phyloP scores from a whole-genome alignment of 164 flowering plant species.

The Paratinospora sagittata region DNA sequence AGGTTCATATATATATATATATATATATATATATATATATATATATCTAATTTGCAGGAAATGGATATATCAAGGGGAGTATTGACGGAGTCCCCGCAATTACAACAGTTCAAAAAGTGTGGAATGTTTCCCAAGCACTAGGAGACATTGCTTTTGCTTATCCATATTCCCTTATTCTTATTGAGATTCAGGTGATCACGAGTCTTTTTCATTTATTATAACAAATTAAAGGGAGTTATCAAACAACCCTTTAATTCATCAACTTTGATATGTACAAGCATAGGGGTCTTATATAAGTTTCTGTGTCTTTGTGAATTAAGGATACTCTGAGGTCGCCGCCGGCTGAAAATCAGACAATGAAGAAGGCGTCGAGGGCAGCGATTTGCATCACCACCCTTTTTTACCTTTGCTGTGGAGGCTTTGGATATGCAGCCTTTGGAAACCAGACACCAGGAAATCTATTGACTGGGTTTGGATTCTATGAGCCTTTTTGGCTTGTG shows the following conservation, averaged over 20 bases:
- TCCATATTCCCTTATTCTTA: slow-evolving; percentile 56
- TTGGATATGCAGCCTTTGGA: slow-evolving; percentile 78
- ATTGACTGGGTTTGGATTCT: slow-evolving; percentile 64
- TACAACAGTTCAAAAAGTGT: slow-evolving; percentile 36
- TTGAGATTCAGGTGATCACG: slow-evolving; percentile 63
- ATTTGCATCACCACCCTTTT: slow-evolving; percentile 53
- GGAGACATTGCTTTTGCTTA: slow-evolving; percentile 86
- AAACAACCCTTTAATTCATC: no score
- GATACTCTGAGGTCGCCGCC: slow-evolving; percentile 70
- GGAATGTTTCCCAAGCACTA: slow-evolving; percentile 58
- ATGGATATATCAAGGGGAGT: slow-evolving; percentile 51
- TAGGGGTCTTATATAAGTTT: background rate
- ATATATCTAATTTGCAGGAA: slow-evolving; percentile 41
- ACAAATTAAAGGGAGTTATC: no score
- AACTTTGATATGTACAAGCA: background rate
- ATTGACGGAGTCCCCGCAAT: slow-evolving; percentile 42
- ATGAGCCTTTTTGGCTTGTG: slow-evolving; percentile 60
- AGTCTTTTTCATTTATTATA: background rate
- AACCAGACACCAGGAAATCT: slow-evolving; percentile 58
- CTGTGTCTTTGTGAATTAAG: slow-evolving; percentile 38
- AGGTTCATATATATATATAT: no score
- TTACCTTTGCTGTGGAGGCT: slow-evolving; percentile 66
- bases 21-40: no score
- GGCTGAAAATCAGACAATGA: slow-evolving; percentile 59
- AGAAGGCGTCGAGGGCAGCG: slow-evolving; percentile 48